Evolutionary conservation across 768 basidiomycete genomes (phyloP), one percentile per base, ranked within the genome.

Genomic region (Rhizopogon rudus): DNA sequence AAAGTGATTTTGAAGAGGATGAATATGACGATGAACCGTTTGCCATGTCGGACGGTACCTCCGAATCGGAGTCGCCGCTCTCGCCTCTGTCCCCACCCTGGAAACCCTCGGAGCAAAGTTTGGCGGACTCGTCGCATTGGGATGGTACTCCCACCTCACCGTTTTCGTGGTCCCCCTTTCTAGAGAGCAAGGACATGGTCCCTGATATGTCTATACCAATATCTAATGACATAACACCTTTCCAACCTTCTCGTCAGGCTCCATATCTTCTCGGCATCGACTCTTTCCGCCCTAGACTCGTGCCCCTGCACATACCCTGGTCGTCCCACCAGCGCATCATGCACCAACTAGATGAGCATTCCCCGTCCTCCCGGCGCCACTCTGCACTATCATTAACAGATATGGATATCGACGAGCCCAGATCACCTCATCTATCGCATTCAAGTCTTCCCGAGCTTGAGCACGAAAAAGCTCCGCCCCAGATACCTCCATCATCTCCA

Each of bases 61-160:
- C 44, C 12, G 61, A 60, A 22, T 48, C 55, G 16, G 58, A 52
- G 44, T 51, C 60, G 9, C 65, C 65, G 9, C 63, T 73, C 7
- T 71, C 74, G 3, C 73, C 73, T 3, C 60, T 74, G 31, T 74
- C 73, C 14, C 73, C 73, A 44, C 65, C 62, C 31, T 72, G 69
- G 73, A 63, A 59, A 17, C 44, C 64, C 17, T 45, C 55, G 7
- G 31, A 29, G 1, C 56, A 48, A 14, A 48, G 48, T 1, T 54
- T 61, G n/a, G 52, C 60, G 5, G 53, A 25, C 25, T 25, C 64
- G 41, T 43, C 56, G 6, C 54, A 60, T 8, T 20, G 61, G 33
- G 57, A 59, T 4, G 64, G 66, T 29, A 60, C 60, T n/a, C 53
- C 50, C 6, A 53, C 20, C 29, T 54, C 54, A 16, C 43, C 56